These are phyloP conservation scores for Fusarium sp. DNA, from an alignment of 2,329 filamentous ascomycete genomes.

Conservation along the genomic window DNA sequence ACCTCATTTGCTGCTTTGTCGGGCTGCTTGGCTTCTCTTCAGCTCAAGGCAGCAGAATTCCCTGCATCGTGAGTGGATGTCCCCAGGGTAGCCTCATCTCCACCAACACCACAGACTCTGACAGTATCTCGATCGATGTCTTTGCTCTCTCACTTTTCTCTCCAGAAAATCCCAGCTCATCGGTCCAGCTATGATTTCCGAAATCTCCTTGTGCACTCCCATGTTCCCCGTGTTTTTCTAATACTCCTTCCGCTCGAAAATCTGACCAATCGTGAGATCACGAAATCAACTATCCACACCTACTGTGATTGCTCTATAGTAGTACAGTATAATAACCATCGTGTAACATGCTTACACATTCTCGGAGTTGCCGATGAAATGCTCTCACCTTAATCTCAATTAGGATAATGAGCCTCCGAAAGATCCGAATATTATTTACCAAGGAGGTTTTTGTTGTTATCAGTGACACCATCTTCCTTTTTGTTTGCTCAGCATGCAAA, in stretches of 20 bases:
- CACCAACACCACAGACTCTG: constrained; percentile 21
- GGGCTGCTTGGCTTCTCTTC: constrained; percentile 19
- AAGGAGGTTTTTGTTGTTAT: not conserved
- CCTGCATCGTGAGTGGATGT: constrained; percentile 29
- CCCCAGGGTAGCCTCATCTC: constrained; percentile 28
- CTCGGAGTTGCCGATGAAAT: constrained; percentile 31
- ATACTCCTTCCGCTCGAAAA: constrained; percentile 8
- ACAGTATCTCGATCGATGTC: not conserved
- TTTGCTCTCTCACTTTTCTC: constrained; percentile 10
- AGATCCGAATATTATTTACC: constrained; percentile 15
- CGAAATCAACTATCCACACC: constrained; percentile 13
- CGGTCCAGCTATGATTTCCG: not conserved
- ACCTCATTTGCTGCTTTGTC: constrained; percentile 2
- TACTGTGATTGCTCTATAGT: not conserved
- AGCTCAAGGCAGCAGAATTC: constrained; percentile 43
- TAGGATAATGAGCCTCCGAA: constrained; percentile 14
- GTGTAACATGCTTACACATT: constrained; percentile 16
- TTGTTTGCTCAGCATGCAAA: not conserved
- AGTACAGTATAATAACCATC: not conserved
- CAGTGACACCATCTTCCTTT: not conserved
- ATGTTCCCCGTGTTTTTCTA: constrained; percentile 33
- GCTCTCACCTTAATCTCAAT: constrained; percentile 7
- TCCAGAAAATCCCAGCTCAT: constrained; percentile 11
- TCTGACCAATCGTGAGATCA: constrained; percentile 21
- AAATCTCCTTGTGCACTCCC: constrained; percentile 9